Evolutionary conservation across 768 basidiomycete genomes (phyloP).

Genomic region (Tremella mesenterica): DNA sequence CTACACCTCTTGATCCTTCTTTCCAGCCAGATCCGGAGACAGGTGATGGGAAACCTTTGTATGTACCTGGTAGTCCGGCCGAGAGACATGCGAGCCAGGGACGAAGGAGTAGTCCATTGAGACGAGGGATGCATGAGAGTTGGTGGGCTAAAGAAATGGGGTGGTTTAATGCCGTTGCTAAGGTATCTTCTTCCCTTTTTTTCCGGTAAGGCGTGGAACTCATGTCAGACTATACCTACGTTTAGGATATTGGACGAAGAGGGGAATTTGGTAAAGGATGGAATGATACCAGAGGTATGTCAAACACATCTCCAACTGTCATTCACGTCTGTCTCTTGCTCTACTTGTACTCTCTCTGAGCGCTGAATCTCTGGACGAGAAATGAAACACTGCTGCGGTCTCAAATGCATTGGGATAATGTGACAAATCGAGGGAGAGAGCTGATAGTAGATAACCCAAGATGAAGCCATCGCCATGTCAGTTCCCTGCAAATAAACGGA

Average conservation of each 20-base stretch:
- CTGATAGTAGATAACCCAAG: conserved; percentile 32
- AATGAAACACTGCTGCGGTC: conserved; percentile 55
- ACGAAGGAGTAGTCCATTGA: conserved; percentile 32
- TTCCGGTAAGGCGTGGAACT: neutral
- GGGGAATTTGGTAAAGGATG: conserved; percentile 64
- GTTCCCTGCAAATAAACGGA: conserved; percentile 47
- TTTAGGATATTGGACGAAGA: conserved; percentile 76
- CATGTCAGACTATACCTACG: conserved; percentile 62
- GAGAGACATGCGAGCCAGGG: conserved; percentile 22
- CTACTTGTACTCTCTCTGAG: neutral
- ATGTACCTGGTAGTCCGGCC: conserved; percentile 31
- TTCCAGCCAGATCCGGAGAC: neutral
- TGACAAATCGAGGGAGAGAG: too few species aligned
- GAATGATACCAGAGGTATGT: conserved; percentile 63
- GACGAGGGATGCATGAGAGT: conserved; percentile 39
- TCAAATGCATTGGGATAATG: neutral
- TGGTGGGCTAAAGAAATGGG: conserved; percentile 38
- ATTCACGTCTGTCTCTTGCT: too few species aligned
- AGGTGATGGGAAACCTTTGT: conserved; percentile 27
- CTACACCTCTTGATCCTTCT: conserved; percentile 16
- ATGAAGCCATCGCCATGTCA: conserved; percentile 50
- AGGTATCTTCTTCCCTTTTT: conserved; percentile 17
- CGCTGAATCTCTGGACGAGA: neutral
- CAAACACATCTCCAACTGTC: too few species aligned
- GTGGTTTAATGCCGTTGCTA: conserved; percentile 40